Evolutionary conservation across 257 asterid species (phyloP), one percentile per base, ranked within the genome.

Genomic region (Solanum arcanum): DNA sequence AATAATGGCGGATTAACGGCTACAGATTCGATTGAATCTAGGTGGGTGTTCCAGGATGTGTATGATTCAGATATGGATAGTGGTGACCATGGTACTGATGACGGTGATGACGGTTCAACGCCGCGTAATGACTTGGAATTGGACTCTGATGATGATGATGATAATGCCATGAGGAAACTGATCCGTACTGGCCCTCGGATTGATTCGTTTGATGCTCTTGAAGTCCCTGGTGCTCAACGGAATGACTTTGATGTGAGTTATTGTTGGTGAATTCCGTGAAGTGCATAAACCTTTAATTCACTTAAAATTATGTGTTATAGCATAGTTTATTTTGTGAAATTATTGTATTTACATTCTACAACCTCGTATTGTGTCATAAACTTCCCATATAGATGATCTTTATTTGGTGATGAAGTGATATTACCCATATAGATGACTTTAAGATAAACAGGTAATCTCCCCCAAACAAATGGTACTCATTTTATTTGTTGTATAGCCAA

Each of bases 181-280:
- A 96, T 96, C 87, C 97, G 99, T 60, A 96, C 99, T 23, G 99
- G 99, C 1, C 99, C 98, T 12, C 90, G 96, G 88, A 90, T 97
- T 87, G 99, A 97, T 91, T 97, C 99, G 3, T 97, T 97, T 86
- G 99, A 97, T 82, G 98, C 98, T 46, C 98, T 96, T 33, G 99
- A 97, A 92, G 94, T 97, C 68, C 99, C 99, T n/a, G 97, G 98
- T 10, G 98, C 97, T 46, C 94, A 92, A 12, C 91, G 93, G 88
- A 93, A 91, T 86, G 95, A 95, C 74, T 94, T 91, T 88, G 98
- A 97, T 95, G 99, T 97, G 83, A 80, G 62, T 29, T 70, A 52
- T 68, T 25, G n/a, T 42, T 77, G 62, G 5, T 75, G 37, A 44
- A 77, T 77, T 77, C 15, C 15, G n/a, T 76, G 62, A 77, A 25